Evolutionary conservation across 31 red algal species (phyloP), one percentile per base, ranked within the genome.

Genomic region (Pterothamnion heteromorphum): DNA sequence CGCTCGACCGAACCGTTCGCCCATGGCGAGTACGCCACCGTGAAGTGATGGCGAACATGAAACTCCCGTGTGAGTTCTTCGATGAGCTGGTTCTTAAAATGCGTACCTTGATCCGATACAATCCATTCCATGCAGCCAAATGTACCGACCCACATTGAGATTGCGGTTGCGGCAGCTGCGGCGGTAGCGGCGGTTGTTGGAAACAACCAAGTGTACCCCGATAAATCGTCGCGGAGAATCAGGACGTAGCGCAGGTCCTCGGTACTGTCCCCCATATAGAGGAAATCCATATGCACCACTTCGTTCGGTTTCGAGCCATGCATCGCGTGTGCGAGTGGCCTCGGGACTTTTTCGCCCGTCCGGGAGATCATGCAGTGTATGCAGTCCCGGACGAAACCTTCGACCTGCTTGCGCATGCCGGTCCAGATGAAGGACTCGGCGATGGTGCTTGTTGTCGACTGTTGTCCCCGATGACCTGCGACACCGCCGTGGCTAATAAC

Each of bases 91-190:
- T 87, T 23, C 43, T 95, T 95, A 32, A 82, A 92, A 37, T 92
- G 90, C 0, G 91, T 36, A 27, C 83, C 94, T 71, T 92, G 71
- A 74, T 92, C 90, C 0, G 28, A 31, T 24, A 95, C 51, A 21
- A 92, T n/a, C 90, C 85, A 92, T 3, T 92, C 74, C 84, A 92
- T 51, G 1, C 35, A 80, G 1, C 90, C 90, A 82, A 95, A 95
- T 18, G 57, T 2, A 22, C 43, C 78, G 2, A 89, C 80, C 43
- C 82, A 80, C 20, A 43, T 21, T 21, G 5, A 41, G 35, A 87
- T 5, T 1, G 80, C 87, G 80, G 74, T 80, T 0, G 5, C 76
- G 0, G 78, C 93, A 3, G 23, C 78, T 80, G 41, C 31, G 37
- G 41, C 80, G 23, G 76, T 44, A 26, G 83, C 37, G 20, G 24